A percentile compares a stretch with the other conserved stretches of the same genome.
phyloP scores from a whole-genome alignment of 495 filamentous ascomycete genomes.

The Penicillium fimorum region DNA sequence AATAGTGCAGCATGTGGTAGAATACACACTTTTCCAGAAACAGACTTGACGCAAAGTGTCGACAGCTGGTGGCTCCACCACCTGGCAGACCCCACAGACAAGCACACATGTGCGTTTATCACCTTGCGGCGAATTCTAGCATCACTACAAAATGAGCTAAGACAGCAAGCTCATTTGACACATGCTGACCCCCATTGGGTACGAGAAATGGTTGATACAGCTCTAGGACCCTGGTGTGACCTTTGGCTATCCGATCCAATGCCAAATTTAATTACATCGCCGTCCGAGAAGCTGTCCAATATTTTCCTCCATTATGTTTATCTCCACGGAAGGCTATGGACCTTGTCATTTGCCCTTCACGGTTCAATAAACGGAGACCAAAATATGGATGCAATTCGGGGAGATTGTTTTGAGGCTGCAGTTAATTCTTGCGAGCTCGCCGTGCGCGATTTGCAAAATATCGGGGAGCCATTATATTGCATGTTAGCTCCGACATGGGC shows the following conservation, averaged over 20 bases:
- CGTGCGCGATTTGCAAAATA: constrained; percentile 22
- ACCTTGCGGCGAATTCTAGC: constrained; percentile 20
- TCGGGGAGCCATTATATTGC: constrained; percentile 29
- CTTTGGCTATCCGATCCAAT: constrained; percentile 18
- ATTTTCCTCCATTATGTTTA: constrained; percentile 28
- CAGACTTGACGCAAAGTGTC: constrained; percentile 19
- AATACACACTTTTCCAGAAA: constrained; percentile 27
- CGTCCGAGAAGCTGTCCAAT: constrained; percentile 20
- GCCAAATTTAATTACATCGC: background rate
- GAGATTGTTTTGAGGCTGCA: constrained; percentile 42
- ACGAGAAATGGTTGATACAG: constrained; percentile 19
- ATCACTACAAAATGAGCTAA: constrained; percentile 16
- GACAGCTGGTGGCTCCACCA: constrained; percentile 30
- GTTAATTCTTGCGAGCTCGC: constrained; percentile 30
- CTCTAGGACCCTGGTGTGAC: constrained; percentile 20
- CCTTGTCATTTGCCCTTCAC: constrained; percentile 27
- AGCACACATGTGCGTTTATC: constrained; percentile 30
- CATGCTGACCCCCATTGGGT: constrained; percentile 26
- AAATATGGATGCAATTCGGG: constrained; percentile 42
- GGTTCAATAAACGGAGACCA: constrained; percentile 1
- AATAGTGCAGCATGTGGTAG: constrained; percentile 30
- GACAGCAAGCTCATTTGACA: background rate
- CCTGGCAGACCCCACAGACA: constrained; percentile 27
- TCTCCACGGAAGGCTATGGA: constrained; percentile 29
- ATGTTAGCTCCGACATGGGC: constrained; percentile 36